Evolutionary conservation across 2,329 filamentous ascomycete species (phyloP).

Genomic region (Xylaria sp.): DNA sequence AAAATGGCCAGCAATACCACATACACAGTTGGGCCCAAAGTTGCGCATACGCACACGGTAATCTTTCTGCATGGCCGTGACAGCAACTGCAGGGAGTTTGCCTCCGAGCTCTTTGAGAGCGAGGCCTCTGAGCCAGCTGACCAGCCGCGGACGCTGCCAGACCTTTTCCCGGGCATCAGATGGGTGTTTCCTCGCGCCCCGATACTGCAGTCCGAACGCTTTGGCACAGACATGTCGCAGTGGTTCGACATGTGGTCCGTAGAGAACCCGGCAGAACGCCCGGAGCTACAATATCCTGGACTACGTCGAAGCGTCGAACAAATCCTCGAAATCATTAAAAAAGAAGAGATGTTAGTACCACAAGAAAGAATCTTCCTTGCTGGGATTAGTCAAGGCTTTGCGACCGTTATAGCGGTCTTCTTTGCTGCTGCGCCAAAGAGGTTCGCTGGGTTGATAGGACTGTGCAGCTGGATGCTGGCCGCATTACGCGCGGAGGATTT

Average conservation of each 20-base stretch:
- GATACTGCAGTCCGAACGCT: slow-evolving; percentile 36
- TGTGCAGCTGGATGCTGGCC: slow-evolving; percentile 47
- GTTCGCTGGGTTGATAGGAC: slow-evolving; percentile 47
- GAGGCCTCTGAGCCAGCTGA: slow-evolving; percentile 43
- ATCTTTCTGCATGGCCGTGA: slow-evolving; percentile 59
- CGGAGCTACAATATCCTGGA: slow-evolving; percentile 42
- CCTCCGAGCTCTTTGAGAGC: slow-evolving; percentile 54
- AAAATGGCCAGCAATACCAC: slow-evolving; percentile 22
- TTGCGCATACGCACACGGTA: slow-evolving; percentile 56
- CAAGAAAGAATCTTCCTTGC: slow-evolving; percentile 45
- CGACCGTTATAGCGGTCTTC: slow-evolving; percentile 38
- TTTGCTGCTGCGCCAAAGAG: slow-evolving; percentile 27
- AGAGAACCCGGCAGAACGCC: slow-evolving; percentile 55
- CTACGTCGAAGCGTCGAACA: slow-evolving; percentile 40
- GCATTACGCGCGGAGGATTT: slow-evolving; percentile 7
- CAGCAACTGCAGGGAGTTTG: slow-evolving; percentile 53
- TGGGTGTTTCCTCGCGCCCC: slow-evolving; percentile 49
- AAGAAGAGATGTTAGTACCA: slow-evolving; percentile 42
- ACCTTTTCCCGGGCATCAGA: slow-evolving; percentile 42
- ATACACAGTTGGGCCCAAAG: slow-evolving; percentile 52
- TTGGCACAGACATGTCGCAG: slow-evolving; percentile 41
- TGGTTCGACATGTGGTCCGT: slow-evolving; percentile 61
- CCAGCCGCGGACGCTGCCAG: slow-evolving; percentile 40
- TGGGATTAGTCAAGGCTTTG: slow-evolving; percentile 51
- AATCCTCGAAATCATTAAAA: slow-evolving; percentile 37